phyloP scores from a whole-genome alignment of 2,329 filamentous ascomycete species.

The Alternaria ethzedia region DNA sequence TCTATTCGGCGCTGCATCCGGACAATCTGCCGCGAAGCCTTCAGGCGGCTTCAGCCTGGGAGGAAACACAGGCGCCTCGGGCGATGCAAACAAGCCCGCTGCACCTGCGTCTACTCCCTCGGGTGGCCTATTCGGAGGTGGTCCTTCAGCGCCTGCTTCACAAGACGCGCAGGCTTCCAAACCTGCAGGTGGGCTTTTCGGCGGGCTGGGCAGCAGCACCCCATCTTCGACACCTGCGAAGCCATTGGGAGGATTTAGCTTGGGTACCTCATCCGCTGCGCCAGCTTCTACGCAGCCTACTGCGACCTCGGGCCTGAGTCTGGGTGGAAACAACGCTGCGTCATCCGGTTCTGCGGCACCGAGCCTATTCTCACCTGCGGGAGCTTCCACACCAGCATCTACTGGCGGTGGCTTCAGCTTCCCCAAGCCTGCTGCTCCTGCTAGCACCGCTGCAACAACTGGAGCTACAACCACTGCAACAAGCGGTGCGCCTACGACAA shows the following conservation, averaged over 20 bases:
- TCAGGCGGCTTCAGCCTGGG: constrained; percentile 23
- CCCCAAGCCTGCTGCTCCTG: constrained; percentile 19
- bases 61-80: constrained; percentile 34
- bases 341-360: constrained; percentile 32
- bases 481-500: constrained; percentile 20
- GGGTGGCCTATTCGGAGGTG: constrained; percentile 28
- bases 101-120: constrained; percentile 31
- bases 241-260: constrained; percentile 28
- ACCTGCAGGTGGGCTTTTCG: constrained; percentile 34
- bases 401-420: constrained; percentile 26
- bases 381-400: constrained; percentile 13
- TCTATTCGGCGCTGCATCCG: constrained; percentile 35
- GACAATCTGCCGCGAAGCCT: constrained; percentile 29
- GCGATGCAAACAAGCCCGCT: constrained; percentile 42
- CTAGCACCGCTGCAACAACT: constrained; percentile 25
- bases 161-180: constrained; percentile 42
- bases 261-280: constrained; percentile 37
- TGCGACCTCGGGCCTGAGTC: constrained; percentile 17
- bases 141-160: constrained; percentile 38
- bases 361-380: constrained; percentile 28
- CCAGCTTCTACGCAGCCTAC: constrained; percentile 29
- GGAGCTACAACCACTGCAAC: constrained; percentile 28
- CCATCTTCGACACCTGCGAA: constrained; percentile 41
- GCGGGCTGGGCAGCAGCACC: constrained; percentile 33
- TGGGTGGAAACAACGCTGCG: constrained; percentile 31